Evolutionary conservation across 352 stramenopile genomes (phyloP).

Genomic region (Globisporangium lucens): DNA sequence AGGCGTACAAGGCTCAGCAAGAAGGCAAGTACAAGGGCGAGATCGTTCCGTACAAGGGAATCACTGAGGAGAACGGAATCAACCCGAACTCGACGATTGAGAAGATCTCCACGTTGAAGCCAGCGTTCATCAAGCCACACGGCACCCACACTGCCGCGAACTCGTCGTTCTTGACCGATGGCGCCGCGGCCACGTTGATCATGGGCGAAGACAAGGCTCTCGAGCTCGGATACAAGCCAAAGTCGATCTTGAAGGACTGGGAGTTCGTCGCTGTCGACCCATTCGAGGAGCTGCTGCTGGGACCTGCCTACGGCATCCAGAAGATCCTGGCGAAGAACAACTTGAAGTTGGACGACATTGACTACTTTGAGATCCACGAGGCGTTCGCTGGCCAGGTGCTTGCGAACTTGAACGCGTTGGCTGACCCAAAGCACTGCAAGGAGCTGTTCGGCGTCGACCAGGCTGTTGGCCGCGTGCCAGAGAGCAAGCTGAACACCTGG

Average conservation of each 20-base stretch:
- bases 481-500: conserved; percentile 97
- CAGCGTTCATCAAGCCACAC: conserved; percentile 98
- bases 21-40: conserved; percentile 93
- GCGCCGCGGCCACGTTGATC: conserved; percentile 93
- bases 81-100: conserved; percentile 94
- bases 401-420: conserved; percentile 95
- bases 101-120: conserved; percentile 95
- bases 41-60: conserved; percentile 94
- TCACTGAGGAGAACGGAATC: conserved; percentile 96
- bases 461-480: conserved; percentile 90
- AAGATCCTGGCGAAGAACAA: conserved; percentile 83
- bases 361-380: conserved; percentile 99
- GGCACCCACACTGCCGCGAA: conserved; percentile 98
- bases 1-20: conserved; percentile 93
- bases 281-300: conserved; percentile 93
- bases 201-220: conserved; percentile 96
- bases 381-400: conserved; percentile 98
- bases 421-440: conserved; percentile 94
- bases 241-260: conserved; percentile 94
- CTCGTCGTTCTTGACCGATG: conserved; percentile 97
- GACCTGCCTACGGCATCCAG: conserved; percentile 94
- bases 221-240: conserved; percentile 95
- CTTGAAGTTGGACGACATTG: conserved; percentile 93
- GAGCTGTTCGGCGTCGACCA: conserved; percentile 90
- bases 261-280: conserved; percentile 97